These are phyloP conservation scores for Panicum hallii DNA, from an alignment of 202 grass and related monocot genomes.

Conservation along the genomic window DNA sequence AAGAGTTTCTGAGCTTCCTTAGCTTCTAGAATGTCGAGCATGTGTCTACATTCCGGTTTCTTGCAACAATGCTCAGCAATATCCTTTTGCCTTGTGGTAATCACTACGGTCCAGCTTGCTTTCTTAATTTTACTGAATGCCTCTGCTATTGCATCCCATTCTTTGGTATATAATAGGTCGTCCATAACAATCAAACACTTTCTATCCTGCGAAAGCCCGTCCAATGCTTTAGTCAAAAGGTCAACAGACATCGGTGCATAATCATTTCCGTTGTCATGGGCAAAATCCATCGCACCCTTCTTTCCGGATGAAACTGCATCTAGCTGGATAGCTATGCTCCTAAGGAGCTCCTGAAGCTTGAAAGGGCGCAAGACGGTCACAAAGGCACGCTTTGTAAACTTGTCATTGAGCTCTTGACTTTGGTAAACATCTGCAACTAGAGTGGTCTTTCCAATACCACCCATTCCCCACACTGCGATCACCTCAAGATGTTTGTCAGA, in stretches of 20 bases:
- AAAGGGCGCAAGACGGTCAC: neutral
- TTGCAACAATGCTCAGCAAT: neutral
- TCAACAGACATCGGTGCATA: neutral
- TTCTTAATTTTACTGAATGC: neutral
- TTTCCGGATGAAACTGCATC: neutral
- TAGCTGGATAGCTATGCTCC: neutral
- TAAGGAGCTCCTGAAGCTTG: neutral
- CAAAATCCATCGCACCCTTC: neutral
- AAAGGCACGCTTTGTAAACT: neutral
- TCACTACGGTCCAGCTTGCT: neutral
- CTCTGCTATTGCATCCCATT: neutral
- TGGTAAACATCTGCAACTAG: neutral
- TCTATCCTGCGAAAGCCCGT: neutral
- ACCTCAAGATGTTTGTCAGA: neutral
- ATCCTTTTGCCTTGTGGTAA: neutral
- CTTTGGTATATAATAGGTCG: neutral
- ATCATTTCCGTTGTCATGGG: neutral
- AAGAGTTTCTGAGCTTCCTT: neutral
- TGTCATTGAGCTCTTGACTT: neutral
- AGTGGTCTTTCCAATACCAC: constrained; percentile 1
- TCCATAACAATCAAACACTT: constrained; percentile 5
- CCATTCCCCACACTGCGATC: neutral
- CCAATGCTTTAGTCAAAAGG: neutral
- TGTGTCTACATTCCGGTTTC: neutral
- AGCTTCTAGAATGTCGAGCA: neutral